Percentiles rank a stretch among this genome's conserved stretches.
Conservation (phyloP, 129 eudicot species). For the Lonicera japonica region DNA sequence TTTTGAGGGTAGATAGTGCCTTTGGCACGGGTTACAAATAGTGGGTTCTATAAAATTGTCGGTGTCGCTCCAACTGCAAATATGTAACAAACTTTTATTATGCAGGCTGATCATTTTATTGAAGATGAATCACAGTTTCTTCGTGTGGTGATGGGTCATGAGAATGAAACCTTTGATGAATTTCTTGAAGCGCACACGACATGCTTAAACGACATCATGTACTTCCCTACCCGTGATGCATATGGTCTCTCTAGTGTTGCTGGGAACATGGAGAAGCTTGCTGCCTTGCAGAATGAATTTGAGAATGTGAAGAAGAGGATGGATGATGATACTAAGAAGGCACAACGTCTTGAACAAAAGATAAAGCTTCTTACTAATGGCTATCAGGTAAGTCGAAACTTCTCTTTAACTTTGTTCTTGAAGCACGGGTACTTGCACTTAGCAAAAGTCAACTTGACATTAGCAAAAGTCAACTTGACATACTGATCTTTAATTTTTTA, state of each 20-base stretch:
- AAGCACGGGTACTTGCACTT: no score
- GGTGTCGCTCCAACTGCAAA: no score
- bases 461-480: no score
- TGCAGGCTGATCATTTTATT: conserved; percentile 76
- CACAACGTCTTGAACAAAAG: conserved; percentile 78
- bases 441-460: no score
- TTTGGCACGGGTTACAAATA: no score
- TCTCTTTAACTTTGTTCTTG: no score
- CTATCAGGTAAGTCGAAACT: conserved; percentile 51
- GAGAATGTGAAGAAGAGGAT: conserved; percentile 83
- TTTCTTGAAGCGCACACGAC: conserved; percentile 84
- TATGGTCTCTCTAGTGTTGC: conserved; percentile 97
- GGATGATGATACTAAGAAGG: conserved; percentile 95
- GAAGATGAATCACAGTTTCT: conserved; percentile 56
- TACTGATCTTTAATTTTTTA: no score
- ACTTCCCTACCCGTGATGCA: conserved; percentile 68
- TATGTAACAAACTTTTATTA: not conserved
- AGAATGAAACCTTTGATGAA: conserved; percentile 61
- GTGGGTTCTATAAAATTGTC: no score
- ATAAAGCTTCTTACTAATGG: conserved; percentile 79
- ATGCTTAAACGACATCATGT: conserved; percentile 75
- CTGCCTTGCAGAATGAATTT: conserved; percentile 79
- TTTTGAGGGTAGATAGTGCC: no score
- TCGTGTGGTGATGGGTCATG: conserved; percentile 84
- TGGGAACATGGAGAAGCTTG: conserved; percentile 69